A percentile compares a stretch with the other conserved stretches of the same genome.
Conservation (phyloP, 768 basidiomycete species). For the Amanita polypyramis region DNA sequence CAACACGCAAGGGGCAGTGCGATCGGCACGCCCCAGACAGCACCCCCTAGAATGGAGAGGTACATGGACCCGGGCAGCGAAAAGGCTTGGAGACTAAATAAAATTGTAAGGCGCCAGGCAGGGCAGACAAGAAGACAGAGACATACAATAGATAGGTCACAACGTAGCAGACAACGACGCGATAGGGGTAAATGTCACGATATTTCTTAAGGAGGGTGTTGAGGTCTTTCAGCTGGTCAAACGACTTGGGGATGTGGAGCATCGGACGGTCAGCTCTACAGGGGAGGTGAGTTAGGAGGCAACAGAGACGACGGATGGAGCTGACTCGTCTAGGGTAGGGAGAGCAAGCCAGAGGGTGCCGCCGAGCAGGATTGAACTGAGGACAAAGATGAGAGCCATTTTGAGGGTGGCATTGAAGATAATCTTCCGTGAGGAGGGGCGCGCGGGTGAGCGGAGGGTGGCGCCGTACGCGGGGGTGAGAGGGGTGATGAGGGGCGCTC, state of each 20-base stretch:
- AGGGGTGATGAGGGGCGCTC: constrained; percentile 33
- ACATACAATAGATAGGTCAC: constrained; percentile 88
- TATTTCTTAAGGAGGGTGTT: constrained; percentile 88
- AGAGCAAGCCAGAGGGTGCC: constrained; percentile 74
- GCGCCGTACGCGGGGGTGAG: constrained; percentile 44
- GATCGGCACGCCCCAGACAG: constrained; percentile 83
- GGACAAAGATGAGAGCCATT: constrained; percentile 67
- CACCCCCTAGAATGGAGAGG: constrained; percentile 90
- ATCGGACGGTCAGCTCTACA: constrained; percentile 62
- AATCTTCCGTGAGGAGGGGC: constrained; percentile 41
- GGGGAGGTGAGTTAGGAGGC: constrained; percentile 9
- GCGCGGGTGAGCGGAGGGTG: constrained; percentile 27
- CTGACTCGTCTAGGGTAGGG: constrained; percentile 71
- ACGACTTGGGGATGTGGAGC: constrained; percentile 81
- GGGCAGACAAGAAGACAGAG: constrained; percentile 5
- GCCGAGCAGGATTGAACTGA: constrained; percentile 62
- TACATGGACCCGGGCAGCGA: constrained; percentile 98
- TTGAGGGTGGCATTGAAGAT: constrained; percentile 77
- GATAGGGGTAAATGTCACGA: constrained; percentile 75
- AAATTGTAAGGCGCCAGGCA: constrained; percentile 2
- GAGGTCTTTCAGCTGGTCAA: constrained; percentile 75
- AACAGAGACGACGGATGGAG: constrained; percentile 11
- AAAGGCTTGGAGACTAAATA: constrained; percentile 81
- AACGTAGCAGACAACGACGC: constrained; percentile 82
- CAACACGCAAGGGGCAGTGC: constrained; percentile 87